phyloP scores from a whole-genome alignment of 768 basidiomycete species.

The Neoboletus subvelutipes region DNA sequence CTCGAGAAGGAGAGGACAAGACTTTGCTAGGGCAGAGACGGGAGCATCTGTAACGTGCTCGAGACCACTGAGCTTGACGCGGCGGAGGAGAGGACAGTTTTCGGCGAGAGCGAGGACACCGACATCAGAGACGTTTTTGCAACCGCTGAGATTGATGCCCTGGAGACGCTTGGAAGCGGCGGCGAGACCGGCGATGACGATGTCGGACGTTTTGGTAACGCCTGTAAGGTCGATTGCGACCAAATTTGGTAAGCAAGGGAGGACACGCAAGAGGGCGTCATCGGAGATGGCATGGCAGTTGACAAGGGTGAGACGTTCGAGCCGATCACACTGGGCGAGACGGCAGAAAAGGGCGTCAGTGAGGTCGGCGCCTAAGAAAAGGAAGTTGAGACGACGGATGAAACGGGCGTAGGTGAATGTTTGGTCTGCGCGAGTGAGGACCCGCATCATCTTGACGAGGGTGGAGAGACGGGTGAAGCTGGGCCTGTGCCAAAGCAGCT shows the following conservation, averaged over 20 bases:
- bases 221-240: constrained; percentile 85
- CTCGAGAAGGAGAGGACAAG: constrained; percentile 87
- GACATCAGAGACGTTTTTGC: constrained; percentile 74
- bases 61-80: constrained; percentile 86
- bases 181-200: constrained; percentile 70
- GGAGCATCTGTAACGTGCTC: constrained; percentile 73
- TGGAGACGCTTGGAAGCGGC: constrained; percentile 71
- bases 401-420: constrained; percentile 88
- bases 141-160: constrained; percentile 88
- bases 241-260: constrained; percentile 71
- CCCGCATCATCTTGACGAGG: constrained; percentile 73
- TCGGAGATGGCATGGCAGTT: constrained; percentile 71
- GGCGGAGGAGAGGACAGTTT: constrained; percentile 73
- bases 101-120: constrained; percentile 76
- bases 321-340: constrained; percentile 70
- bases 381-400: constrained; percentile 89
- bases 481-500: constrained; percentile 93
- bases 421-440: constrained; percentile 61
- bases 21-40: constrained; percentile 70
- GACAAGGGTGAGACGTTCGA: constrained; percentile 88
- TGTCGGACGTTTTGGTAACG: constrained; percentile 67
- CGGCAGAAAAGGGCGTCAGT: constrained; percentile 71
- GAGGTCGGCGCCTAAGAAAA: constrained; percentile 65
- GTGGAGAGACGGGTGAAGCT: constrained; percentile 66
- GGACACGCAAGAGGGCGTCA: constrained; percentile 57